These are phyloP conservation scores for Metschnikowia chrysomelidarum DNA, from an alignment of 805 yeast genomes.

Conservation along the genomic window DNA sequence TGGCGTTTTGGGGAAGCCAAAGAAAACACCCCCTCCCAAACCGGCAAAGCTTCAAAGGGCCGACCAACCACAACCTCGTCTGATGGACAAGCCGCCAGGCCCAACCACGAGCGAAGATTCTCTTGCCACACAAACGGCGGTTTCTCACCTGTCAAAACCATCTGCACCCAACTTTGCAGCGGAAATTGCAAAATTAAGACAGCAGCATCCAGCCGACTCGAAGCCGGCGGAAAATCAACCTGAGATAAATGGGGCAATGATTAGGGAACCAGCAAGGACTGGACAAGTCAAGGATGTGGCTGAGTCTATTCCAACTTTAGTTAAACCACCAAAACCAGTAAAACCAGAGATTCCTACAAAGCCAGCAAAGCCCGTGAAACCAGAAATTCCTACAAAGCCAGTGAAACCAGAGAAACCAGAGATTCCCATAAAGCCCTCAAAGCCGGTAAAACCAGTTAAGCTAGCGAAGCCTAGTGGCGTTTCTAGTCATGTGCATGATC, in stretches of 20 bases:
- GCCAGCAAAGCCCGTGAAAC: conserved; percentile 10
- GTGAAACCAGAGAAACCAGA: conserved; percentile 17
- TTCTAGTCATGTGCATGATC: too few relatives aligned
- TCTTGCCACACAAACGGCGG: background rate
- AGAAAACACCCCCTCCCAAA: conserved; percentile 43
- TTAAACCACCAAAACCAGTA: conserved; percentile 3
- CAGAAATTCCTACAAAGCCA: conserved; percentile 19
- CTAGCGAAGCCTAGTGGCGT: conserved; percentile 9
- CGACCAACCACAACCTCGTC: too few relatives aligned
- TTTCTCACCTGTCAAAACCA: background rate
- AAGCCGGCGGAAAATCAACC: background rate
- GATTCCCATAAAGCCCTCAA: conserved; percentile 12
- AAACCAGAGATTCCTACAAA: conserved; percentile 1
- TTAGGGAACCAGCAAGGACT: too few relatives aligned
- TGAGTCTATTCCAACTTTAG: too few relatives aligned
- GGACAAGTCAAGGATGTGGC: too few relatives aligned
- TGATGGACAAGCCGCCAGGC: background rate
- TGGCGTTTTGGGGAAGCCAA: conserved; percentile 11
- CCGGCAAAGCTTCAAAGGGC: conserved; percentile 33
- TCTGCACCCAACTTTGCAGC: conserved; percentile 28
- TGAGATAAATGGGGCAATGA: background rate
- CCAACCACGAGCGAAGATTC: background rate
- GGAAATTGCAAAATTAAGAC: conserved; percentile 22
- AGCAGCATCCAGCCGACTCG: background rate
- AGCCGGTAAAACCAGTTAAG: conserved; percentile 14